Base-by-base conservation (phyloP, 371 early-diverging fungal genomes). In the Mortierella sp. region DNA sequence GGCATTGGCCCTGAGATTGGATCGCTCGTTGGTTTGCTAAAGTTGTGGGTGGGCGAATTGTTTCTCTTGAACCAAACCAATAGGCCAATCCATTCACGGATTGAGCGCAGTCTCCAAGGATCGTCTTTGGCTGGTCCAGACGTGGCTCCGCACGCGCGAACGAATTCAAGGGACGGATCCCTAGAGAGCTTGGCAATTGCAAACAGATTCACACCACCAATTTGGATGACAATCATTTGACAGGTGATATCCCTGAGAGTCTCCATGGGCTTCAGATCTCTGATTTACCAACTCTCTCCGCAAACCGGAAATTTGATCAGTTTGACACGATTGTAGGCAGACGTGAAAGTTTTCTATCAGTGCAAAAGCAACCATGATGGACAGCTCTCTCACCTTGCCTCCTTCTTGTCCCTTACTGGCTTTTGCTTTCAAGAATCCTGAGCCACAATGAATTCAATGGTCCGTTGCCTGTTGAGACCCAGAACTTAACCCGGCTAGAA, bases 371-470 rank as follows among this genome's bases (percentile, higher is more conserved):
- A n/a, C n/a, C n/a, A n/a, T n/a, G n/a, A n/a, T n/a, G n/a, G n/a
- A 19, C 45, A 43, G 45, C 19, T 2, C 24, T 10, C 24, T 3
- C 14, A 10, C 23, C 24, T 7, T 23, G 3, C 21, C 27, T 26
- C 24, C 14, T 6, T 19, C 24, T 24, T 48, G 21, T 7, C 26
- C 10, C 19, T n/a, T 24, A 10, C 23, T 8, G 39, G 21, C 23
- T 10, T 23, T 2, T 8, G 39, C 16, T 16, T 10, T 23, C 3
- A 7, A 85, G 86, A 9, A 68, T 82, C 53, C 67, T 87, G 18
- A 79, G 81, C 26, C 84, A 83, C 53, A 87, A 87, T 61, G 64
- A 57, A 0, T 60, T 87, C 21, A 65, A 48, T 16, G 86, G 84
- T 16, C 52, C 80, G 9, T 58, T 87, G 38, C 86, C 86, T 8